Evolutionary conservation across 306 rosid genomes (phyloP).

Genomic region (Lathyrus tuberosus): DNA sequence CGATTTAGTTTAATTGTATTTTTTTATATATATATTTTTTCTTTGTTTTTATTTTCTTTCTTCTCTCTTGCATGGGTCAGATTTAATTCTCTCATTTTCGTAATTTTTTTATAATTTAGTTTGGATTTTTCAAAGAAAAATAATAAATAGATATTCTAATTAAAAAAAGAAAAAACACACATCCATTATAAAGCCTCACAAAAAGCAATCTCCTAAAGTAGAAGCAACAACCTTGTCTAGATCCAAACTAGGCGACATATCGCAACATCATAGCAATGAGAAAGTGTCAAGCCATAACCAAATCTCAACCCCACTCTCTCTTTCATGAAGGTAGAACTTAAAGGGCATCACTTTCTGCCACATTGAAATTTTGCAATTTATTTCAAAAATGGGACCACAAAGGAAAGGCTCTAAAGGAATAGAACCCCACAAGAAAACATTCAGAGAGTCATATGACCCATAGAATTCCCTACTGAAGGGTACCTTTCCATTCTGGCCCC

Average conservation of each 20-base stretch:
- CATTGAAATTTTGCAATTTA: conserved; percentile 31
- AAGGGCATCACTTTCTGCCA: conserved; percentile 43
- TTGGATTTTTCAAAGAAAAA: too few species aligned
- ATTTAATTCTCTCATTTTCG: too few species aligned
- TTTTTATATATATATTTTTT: too few species aligned
- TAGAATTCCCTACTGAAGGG: conserved; percentile 40
- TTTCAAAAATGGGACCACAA: conserved; percentile 39
- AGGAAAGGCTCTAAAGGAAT: conserved; percentile 37
- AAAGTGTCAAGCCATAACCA: conserved; percentile 25
- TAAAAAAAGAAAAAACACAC: not conserved
- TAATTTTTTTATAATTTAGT: too few species aligned
- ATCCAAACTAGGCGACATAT: conserved; percentile 37
- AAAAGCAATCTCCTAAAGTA: conserved; percentile 39
- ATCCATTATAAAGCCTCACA: not conserved
- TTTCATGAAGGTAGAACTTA: conserved; percentile 20
- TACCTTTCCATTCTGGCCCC: conserved; percentile 33
- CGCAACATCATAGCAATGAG: conserved; percentile 33
- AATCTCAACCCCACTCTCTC: conserved; percentile 28
- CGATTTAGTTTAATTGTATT: too few species aligned
- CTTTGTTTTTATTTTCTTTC: too few species aligned
- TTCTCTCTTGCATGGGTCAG: too few species aligned
- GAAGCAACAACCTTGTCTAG: conserved; percentile 48
- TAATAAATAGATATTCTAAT: too few species aligned
- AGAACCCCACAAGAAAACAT: conserved; percentile 39
- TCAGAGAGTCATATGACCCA: conserved; percentile 29